Conservation (phyloP, 805 yeast genomes). For the Metschnikowia dekortorum region DNA sequence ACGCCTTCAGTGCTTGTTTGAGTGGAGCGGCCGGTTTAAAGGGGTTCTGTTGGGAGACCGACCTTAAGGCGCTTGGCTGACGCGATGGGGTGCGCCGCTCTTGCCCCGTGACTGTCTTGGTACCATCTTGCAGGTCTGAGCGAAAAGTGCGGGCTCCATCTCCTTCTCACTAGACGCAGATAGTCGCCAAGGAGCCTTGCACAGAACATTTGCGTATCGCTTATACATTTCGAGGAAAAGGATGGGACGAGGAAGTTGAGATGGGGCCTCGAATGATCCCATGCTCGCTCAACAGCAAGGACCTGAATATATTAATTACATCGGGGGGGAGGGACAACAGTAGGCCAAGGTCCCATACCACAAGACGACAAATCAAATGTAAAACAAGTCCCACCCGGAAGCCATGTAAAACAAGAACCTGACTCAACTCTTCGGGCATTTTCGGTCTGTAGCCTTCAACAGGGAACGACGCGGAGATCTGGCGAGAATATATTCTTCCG, state of each 20-base stretch:
- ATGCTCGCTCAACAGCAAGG: background rate
- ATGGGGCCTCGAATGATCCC: background rate
- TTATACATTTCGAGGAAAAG: conserved; percentile 14
- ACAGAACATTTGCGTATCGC: conserved; percentile 40
- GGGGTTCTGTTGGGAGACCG: background rate
- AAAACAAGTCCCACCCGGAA: too few species aligned
- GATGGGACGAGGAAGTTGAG: conserved; percentile 1
- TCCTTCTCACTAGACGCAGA: background rate
- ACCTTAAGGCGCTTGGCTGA: background rate
- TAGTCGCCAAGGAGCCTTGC: conserved; percentile 45
- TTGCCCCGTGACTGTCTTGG: background rate
- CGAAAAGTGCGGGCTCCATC: background rate
- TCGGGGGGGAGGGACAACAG: background rate
- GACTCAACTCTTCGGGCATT: too few species aligned
- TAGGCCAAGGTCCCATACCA: background rate
- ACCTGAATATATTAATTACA: background rate
- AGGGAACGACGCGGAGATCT: too few species aligned
- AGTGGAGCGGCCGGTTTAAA: conserved; percentile 8
- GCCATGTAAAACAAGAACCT: too few species aligned
- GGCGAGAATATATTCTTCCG: too few species aligned
- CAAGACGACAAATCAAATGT: too few species aligned
- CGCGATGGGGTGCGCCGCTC: background rate
- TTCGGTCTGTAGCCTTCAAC: too few species aligned
- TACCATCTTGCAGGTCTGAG: background rate
- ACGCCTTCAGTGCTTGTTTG: conserved; percentile 20